Evolutionary conservation across 2,329 filamentous ascomycete species (phyloP), one percentile per base, ranked within the genome.

Genomic region (Fusarium denticulatum): DNA sequence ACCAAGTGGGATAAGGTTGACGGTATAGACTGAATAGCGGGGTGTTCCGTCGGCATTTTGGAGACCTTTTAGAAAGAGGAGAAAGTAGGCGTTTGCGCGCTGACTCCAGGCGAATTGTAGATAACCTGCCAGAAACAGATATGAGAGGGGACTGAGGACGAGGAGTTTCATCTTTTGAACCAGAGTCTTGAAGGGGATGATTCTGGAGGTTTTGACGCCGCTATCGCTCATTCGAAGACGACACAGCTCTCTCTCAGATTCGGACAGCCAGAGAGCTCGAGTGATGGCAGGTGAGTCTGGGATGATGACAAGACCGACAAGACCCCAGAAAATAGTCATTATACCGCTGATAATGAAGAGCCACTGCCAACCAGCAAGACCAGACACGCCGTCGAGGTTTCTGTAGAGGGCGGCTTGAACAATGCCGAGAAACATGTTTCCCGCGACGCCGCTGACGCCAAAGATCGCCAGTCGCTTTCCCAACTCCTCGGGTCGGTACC

Each of bases 1-100:
- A 0, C 82, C 82, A 0, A 86, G 85, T 0, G 86, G 86, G 43
- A 87, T 86, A 22, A 85, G 85, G 58, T 88, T 88, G 57, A 90
- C 88, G 11, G 88, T 84, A 37, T 74, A 81, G 57, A 75, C 79
- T 40, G 67, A 80, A 50, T 76, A 84, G 30, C 66, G 76, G 2
- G 74, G 69, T 8, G 65, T 63, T 28, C 76, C 76, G 20, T 71
- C 37, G 0, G 65, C 40, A 0, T 71, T 63, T 20, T 64, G 64
- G 2, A 64, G 84, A 69, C 46, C 81, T 72, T 82, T 81, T 11
- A 82, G 79, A n/a, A 78, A 81, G 3, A 78, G 60, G 30, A 81
- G 65, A 8, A 47, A 47, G 20, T 81, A 85, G 3, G 80, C 64
- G 60, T 82, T 80, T 24, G 79, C 78, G 37, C 82, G 81, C 40